These are phyloP conservation scores for Cryptosporidium tyzzeri DNA, from an alignment of 169 alveolate species.

Conservation along the genomic window DNA sequence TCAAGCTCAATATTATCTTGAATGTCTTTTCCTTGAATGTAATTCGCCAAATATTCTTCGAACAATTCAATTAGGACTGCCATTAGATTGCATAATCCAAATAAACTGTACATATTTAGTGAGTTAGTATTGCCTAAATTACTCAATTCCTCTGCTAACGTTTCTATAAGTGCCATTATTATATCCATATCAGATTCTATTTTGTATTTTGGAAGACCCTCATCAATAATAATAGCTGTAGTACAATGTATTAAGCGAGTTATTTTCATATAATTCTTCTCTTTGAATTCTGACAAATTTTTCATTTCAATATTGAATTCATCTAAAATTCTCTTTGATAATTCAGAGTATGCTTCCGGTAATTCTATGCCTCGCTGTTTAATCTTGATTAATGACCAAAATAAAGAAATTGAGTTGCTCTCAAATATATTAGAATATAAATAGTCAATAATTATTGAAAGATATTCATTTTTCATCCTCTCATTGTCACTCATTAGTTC, in stretches of 20 bases:
- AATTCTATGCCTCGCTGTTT: background rate
- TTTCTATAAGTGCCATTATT: background rate
- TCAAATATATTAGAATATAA: background rate
- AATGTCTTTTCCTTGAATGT: background rate
- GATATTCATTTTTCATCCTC: background rate
- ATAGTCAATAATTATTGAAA: background rate
- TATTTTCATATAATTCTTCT: background rate
- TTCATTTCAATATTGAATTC: background rate
- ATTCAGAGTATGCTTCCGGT: background rate
- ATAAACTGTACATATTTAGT: background rate
- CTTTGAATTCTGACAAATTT: background rate
- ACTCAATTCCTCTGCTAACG: background rate
- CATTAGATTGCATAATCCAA: background rate
- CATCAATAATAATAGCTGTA: background rate
- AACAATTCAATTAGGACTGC: background rate
- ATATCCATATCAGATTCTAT: background rate
- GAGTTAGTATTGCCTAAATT: background rate
- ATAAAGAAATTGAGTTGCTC: background rate
- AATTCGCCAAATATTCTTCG: background rate
- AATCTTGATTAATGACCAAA: slow-evolving; percentile 11
- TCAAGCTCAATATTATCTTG: slow-evolving; percentile 9
- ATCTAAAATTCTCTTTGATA: background rate
- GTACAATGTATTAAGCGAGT: background rate
- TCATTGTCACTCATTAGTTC: background rate
- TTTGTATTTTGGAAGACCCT: background rate